Base-by-base conservation (phyloP, 2,329 filamentous ascomycete genomes). In the Fusarium verticillioides region DNA sequence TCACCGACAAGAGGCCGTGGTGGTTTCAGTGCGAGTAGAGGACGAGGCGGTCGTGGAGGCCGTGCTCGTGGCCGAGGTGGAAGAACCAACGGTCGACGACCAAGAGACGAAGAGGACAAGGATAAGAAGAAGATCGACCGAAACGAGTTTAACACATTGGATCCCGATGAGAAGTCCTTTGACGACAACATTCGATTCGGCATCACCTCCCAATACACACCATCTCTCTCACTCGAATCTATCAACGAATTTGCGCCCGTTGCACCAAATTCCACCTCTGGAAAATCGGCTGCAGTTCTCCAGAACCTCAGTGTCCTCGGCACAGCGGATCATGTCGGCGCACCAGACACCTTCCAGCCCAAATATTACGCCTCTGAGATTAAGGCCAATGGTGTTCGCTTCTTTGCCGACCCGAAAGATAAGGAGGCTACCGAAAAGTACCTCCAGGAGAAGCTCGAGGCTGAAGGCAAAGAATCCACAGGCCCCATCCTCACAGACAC, bases 131-230 rank as follows among this genome's bases (percentile, higher is more conserved):
- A 72, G 49, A 75, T 69, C 59, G 61, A 72, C 26, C 77, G 75
- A 34, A 75, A 78, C 28, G 71, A 77, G 13, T 78, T 75, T 52
- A 75, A 78, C 23, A 63, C 56, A 23, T 60, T 81, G 76, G 81
- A 82, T 46, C 72, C 78, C 7, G 79, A 78, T 46, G 79, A 82
- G 77, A 68, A 79, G 69, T 78, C 78, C 16, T 83, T 84, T 61
- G 80, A 82, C 58, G 75, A 80, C 28, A 74, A 74, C 46, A 77
- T 84, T 69, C 81, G 80, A 43, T 82, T 82, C 69, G 82, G 83
- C 42, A 72, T 75, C 39, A 60, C 69, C 40, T 75, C 78, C 16
- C 58, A 71, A 30, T 85, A 80, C 73, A 66, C 57, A n/a, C 83
- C 83, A 9, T 74, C 77, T 21, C 66, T 85, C 57, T 80, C 82